Base-by-base conservation (phyloP, 169 alveolate species). In the Eimeria brunetti region DNA sequence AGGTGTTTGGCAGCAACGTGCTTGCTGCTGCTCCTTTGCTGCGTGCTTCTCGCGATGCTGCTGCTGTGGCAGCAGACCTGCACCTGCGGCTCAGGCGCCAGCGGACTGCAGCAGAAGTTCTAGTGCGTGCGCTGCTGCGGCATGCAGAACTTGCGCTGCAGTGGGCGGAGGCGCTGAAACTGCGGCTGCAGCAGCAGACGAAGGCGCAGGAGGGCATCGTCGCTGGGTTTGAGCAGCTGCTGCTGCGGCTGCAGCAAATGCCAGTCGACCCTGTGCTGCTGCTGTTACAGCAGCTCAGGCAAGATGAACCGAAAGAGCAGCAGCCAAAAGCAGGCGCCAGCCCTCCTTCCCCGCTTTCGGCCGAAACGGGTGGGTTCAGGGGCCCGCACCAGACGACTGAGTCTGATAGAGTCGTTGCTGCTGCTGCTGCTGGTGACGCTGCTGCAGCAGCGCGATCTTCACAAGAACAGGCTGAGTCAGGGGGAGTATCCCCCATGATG, bases 11-110 rank as follows among this genome's bases (percentile, higher is more conserved):
- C 67, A 56, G 75, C 80, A 85, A 85, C 62, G 27, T 85, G 1
- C 14, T 20, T 27, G 62, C 78, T 24, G 91, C 91, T 33, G 91
- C 78, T 46, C 60, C 91, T 0, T 67, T 60, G 60, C 91, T 85
- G 4, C 27, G 64, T 46, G 78, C 78, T 36, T 46, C 91, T n/a
- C 91, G 91, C 16, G 91, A 56, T 85, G 91, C 91, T 30, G 80
- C 91, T 60, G 91, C 91, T 20, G 91, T 85, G 2, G 91, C 91
- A 30, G 91, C 91, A 8, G 91, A 85, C 18, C 78, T 85, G 22
- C 91, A 60, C 12, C 41, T 20, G 80, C 91, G 91, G 18, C 91
- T 85, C 30, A 33, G 60, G 16, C 73, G 91, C 27, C 91, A 85
- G 41, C 75, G 41, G 38, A 20, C 60, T 5, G 91, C 91, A 36